Base-by-base conservation (phyloP, 768 basidiomycete genomes). In the Phanerochaete carnosa region DNA sequence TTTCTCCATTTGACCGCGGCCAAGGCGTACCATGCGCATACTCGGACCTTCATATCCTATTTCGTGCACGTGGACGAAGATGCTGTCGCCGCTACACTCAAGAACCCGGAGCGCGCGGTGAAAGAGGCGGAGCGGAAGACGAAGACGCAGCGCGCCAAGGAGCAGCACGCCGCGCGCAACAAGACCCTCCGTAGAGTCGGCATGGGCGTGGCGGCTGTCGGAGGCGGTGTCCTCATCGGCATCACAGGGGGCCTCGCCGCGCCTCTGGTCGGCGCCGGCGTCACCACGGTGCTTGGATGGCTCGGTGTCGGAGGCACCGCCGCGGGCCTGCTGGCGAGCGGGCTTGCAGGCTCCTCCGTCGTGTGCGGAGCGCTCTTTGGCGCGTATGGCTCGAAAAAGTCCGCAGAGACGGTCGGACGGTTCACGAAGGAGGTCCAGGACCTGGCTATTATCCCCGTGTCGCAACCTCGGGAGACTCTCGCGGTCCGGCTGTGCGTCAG, bases 231-330 rank as follows among this genome's bases (percentile, higher is more conserved):
- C 23, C 72, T 85, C 32, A 70, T 85, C 15, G 84, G 83, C 3
- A 75, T 85, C 25, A 83, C 83, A n/a, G 84, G 83, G 49, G 83
- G 84, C 16, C 75, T 84, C 11, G 84, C 83, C 2, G 84, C 84
- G 11, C 84, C 83, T 15, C 64, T 85, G 0, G 80, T 86, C 6
- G 83, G 83, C n/a, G 83, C 82, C 16, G 81, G 78, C 2, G 75
- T 83, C 19, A 72, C 76, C 1, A 77, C 78, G 19, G 64, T 83
- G 6, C 70, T 85, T 9, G 80, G 81, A 1, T 78, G 77, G 70
- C 66, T 84, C 1, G 84, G 84, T 0, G 67, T 85, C 11, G 83
- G 84, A 29, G 83, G 83, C 1, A 82, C 83, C 2, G 74, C 80
- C 9, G 74, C 77, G 9, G 82, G 83, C 4, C 65, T 83, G 57